Conservation (phyloP, 352 stramenopile species). For the Pythium aquatile region DNA sequence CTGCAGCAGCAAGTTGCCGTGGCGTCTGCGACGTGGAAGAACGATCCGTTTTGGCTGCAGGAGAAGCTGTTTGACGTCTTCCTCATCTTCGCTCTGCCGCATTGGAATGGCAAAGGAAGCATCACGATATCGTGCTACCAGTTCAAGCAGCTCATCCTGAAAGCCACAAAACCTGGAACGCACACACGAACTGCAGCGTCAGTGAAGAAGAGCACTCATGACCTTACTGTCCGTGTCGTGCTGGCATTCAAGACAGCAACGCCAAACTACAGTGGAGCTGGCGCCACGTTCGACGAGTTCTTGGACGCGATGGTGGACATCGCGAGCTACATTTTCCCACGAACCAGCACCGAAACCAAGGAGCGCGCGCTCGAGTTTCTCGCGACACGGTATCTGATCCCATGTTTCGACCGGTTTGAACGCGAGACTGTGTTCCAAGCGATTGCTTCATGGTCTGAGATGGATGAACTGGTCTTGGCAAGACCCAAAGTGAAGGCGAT, state of each 20-base stretch:
- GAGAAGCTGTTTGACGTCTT: conserved; percentile 70
- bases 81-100: conserved; percentile 54
- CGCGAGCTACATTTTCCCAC: conserved; percentile 39
- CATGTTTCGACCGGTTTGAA: conserved; percentile 30
- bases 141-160: conserved; percentile 61
- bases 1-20: neutral
- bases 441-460: conserved; percentile 38
- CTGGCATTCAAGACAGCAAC: conserved; percentile 37
- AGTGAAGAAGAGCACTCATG: conserved; percentile 29
- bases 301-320: conserved; percentile 61
- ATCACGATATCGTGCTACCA: conserved; percentile 58
- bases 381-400: conserved; percentile 35
- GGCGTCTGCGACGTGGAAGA: conserved; percentile 1
- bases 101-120: conserved; percentile 35
- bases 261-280: conserved; percentile 24
- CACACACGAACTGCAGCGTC: conserved; percentile 18
- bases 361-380: conserved; percentile 43
- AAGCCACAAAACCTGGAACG: conserved; percentile 22
- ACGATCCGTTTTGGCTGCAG: conserved; percentile 56
- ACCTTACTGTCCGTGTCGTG: conserved; percentile 42
- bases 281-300: conserved; percentile 54
- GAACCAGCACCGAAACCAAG: conserved; percentile 25
- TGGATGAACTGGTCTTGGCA: conserved; percentile 34
- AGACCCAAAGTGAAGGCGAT: conserved; percentile 31
- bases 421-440: conserved; percentile 2